These are phyloP conservation scores for Beauveria scarabaeidicola DNA, from an alignment of 2,329 filamentous ascomycete genomes.

Conservation along the genomic window DNA sequence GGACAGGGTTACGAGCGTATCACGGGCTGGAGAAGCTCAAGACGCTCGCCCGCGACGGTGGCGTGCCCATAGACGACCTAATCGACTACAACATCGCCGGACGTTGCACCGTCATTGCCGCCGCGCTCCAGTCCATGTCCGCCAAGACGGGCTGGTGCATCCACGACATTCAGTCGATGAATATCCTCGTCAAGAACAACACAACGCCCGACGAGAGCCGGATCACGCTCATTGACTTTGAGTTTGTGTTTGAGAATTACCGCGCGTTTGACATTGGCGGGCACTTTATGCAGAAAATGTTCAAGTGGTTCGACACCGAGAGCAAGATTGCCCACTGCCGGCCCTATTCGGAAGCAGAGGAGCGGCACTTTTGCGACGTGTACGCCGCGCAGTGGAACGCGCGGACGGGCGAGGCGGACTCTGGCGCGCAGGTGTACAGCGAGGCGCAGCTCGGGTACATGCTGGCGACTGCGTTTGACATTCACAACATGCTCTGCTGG, in stretches of 20 bases:
- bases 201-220: neutral
- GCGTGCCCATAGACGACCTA: slow-evolving; percentile 11
- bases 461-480: slow-evolving; percentile 16
- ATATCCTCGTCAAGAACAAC: slow-evolving; percentile 13
- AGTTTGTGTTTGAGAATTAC: slow-evolving; percentile 15
- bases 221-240: slow-evolving; percentile 14
- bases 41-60: slow-evolving; percentile 7
- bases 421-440: slow-evolving; percentile 11
- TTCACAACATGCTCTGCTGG: slow-evolving; percentile 16
- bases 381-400: slow-evolving; percentile 14
- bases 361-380: slow-evolving; percentile 15
- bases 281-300: slow-evolving; percentile 17
- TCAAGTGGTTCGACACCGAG: slow-evolving; percentile 15
- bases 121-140: slow-evolving; percentile 2
- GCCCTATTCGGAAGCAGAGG: slow-evolving; percentile 12
- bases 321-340: slow-evolving; percentile 14
- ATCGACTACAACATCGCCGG: slow-evolving; percentile 13
- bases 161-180: slow-evolving; percentile 17
- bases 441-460: slow-evolving; percentile 14
- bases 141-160: slow-evolving; percentile 14
- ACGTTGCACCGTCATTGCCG: neutral
- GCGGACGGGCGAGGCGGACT: slow-evolving; percentile 13
- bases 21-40: slow-evolving; percentile 12
- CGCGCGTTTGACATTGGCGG: slow-evolving; percentile 16
- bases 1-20: slow-evolving; percentile 8